A percentile compares a stretch with the other conserved stretches of the same genome.
Conservation (phyloP, 2,329 filamentous ascomycete species). For the Coleophoma cylindrospora region DNA sequence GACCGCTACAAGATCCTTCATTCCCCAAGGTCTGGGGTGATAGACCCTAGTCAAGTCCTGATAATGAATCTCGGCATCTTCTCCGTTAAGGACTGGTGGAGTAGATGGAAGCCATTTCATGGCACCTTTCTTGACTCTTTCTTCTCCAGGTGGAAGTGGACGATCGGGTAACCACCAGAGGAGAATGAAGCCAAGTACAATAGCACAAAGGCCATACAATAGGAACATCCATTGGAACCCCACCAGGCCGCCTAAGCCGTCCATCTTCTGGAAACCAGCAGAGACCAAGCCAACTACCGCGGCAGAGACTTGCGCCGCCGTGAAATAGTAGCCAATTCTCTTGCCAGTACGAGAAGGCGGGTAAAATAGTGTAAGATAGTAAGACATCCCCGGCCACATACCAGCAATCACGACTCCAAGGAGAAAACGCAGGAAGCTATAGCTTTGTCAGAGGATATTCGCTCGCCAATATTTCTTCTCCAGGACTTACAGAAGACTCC, state of each 20-base stretch:
- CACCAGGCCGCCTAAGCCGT: slow-evolving; percentile 68
- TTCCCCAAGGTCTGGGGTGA: slow-evolving; percentile 66
- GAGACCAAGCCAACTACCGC: slow-evolving; percentile 86
- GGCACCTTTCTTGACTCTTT: slow-evolving; percentile 36
- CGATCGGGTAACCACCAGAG: slow-evolving; percentile 91
- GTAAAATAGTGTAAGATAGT: slow-evolving; percentile 89
- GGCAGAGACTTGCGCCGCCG: slow-evolving; percentile 81
- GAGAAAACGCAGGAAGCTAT: slow-evolving; percentile 70
- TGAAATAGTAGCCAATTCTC: slow-evolving; percentile 86
- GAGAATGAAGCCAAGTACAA: slow-evolving; percentile 66
- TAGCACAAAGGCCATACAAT: slow-evolving; percentile 72
- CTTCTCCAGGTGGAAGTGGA: slow-evolving; percentile 67
- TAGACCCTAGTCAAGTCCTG: slow-evolving; percentile 78
- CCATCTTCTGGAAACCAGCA: slow-evolving; percentile 89
- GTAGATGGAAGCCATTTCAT: slow-evolving; percentile 63
- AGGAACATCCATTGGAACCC: slow-evolving; percentile 94
- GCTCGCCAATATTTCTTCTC: neutral
- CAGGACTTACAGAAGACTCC: slow-evolving; percentile 56
- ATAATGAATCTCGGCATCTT: slow-evolving; percentile 79
- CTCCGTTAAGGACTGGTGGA: slow-evolving; percentile 66
- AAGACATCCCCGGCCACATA: slow-evolving; percentile 95
- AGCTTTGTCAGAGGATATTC: neutral
- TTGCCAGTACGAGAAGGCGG: slow-evolving; percentile 82
- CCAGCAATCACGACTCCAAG: slow-evolving; percentile 85
- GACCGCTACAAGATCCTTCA: slow-evolving; percentile 65